phyloP scores from a whole-genome alignment of 805 yeast species.

The Hanseniaspora lindneri region DNA sequence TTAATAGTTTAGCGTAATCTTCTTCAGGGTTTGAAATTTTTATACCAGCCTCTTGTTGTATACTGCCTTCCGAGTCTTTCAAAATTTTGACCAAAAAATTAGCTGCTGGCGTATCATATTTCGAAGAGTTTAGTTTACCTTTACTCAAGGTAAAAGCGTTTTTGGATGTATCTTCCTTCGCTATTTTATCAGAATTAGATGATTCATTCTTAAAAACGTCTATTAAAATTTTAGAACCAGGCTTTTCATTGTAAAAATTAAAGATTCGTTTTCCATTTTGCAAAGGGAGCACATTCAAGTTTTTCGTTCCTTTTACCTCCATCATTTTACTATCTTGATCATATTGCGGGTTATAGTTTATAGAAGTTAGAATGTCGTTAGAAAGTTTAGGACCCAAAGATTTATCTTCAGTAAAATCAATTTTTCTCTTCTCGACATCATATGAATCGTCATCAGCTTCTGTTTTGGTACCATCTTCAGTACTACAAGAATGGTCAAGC shows the following conservation, averaged over 20 bases:
- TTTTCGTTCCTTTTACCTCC: not conserved
- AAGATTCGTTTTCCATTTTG: constrained; percentile 7
- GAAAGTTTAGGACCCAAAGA: not conserved
- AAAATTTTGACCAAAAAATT: not conserved
- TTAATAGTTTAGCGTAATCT: not conserved
- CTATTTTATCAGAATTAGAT: not conserved
- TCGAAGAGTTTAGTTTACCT: not conserved
- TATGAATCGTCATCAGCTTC: not conserved
- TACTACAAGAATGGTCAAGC: not conserved
- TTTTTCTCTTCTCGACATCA: not conserved
- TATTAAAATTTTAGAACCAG: not conserved
- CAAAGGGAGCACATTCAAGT: not conserved
- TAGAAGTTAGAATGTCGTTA: not conserved
- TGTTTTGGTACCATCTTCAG: not conserved
- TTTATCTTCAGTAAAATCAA: not conserved
- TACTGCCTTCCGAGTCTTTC: not conserved
- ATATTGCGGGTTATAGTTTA: not conserved
- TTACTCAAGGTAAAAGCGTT: not conserved
- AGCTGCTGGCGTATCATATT: not conserved
- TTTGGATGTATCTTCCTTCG: too few species aligned
- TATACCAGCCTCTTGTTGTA: not conserved
- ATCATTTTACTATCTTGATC: not conserved
- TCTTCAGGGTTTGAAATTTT: not conserved
- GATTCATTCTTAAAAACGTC: not conserved
- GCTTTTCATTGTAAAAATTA: not conserved